Evolutionary conservation across 441 rosid species (phyloP).

Genomic region (Adansonia madagascariensis): DNA sequence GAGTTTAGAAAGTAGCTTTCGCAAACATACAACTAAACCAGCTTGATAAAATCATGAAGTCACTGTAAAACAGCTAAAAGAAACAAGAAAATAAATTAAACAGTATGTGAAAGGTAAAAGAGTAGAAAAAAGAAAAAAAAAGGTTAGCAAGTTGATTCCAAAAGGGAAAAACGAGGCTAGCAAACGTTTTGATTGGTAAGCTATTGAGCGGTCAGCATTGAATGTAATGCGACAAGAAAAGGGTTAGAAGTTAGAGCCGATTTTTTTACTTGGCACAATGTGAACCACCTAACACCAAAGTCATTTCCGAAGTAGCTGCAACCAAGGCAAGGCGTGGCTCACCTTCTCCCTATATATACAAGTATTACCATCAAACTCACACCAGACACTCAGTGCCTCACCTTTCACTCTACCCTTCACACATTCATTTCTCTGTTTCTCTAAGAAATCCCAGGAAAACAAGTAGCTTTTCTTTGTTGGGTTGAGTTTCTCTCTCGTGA

Average conservation of each 20-base stretch:
- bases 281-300: conserved; percentile 14
- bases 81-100: neutral
- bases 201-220: neutral
- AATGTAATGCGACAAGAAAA: neutral
- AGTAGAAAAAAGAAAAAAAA: too few species aligned
- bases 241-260: neutral
- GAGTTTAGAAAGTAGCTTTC: too few species aligned
- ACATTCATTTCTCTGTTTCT: too few species aligned
- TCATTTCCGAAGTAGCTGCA: neutral
- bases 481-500: conserved; percentile 22
- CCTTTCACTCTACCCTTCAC: neutral
- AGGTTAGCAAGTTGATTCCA: neutral
- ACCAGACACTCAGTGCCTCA: conserved; percentile 20
- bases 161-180: neutral
- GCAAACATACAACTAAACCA: too few species aligned
- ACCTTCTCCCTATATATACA: conserved; percentile 12
- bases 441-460: neutral
- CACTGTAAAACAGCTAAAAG: neutral
- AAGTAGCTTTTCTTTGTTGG: neutral
- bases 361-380: neutral
- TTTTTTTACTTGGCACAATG: neutral
- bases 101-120: too few species aligned
- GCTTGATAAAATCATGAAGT: neutral
- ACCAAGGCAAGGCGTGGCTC: conserved; percentile 25
- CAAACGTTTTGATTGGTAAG: neutral